Evolutionary conservation across 2,329 filamentous ascomycete species (phyloP).

Genomic region (Coniochaeta prunicola): DNA sequence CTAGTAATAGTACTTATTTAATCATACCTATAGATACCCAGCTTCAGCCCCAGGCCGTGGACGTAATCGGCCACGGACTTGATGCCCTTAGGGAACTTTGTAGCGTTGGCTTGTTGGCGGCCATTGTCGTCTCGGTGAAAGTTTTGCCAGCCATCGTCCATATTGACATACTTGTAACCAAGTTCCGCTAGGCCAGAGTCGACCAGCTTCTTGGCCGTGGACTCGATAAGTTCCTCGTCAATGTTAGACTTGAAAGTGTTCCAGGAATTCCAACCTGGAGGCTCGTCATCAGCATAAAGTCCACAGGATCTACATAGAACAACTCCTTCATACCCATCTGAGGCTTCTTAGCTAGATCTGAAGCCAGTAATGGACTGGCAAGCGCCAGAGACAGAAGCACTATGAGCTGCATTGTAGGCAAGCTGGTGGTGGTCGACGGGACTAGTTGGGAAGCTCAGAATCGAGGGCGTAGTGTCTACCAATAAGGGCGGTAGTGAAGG

Average conservation of each 20-base stretch:
- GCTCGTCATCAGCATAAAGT: no score
- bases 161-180: slow-evolving; percentile 52
- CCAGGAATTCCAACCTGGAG: slow-evolving; percentile 10
- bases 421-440: no score
- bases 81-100: slow-evolving; percentile 29
- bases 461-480: no score
- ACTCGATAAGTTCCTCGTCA: slow-evolving; percentile 4
- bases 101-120: slow-evolving; percentile 17
- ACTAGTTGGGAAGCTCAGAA: no score
- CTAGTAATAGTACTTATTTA: no score
- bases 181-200: slow-evolving; percentile 40
- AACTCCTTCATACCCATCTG: no score
- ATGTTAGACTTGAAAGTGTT: slow-evolving; percentile 8
- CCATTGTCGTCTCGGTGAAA: slow-evolving; percentile 18
- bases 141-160: slow-evolving; percentile 56
- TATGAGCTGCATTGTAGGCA: no score
- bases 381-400: no score
- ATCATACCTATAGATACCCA: slow-evolving; percentile 33
- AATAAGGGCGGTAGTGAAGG: no score
- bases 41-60: slow-evolving; percentile 26
- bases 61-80: slow-evolving; percentile 25
- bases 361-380: no score
- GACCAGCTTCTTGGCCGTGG: slow-evolving; percentile 1
- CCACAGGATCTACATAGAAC: no score
- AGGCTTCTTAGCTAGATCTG: no score